Conservation (phyloP, 371 early-diverging fungal species). For the Mucor lusitanicus region DNA sequence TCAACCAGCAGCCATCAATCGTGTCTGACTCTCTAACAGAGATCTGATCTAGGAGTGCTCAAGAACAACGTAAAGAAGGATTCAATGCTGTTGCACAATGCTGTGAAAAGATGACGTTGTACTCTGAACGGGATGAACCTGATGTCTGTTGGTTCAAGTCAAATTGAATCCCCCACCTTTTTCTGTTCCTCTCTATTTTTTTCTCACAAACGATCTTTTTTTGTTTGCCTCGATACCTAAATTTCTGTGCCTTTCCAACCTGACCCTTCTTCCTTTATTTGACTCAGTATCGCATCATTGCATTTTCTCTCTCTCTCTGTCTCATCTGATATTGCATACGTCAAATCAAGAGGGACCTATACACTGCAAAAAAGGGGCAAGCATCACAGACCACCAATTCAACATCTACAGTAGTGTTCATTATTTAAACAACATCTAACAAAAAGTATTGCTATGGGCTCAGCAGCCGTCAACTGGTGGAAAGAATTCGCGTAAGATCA, state of each 20-base stretch:
- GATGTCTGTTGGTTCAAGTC: background rate
- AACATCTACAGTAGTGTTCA: background rate
- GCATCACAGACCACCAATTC: background rate
- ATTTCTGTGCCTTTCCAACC: background rate
- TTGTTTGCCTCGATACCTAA: background rate
- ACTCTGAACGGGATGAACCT: background rate
- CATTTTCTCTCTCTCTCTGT: background rate
- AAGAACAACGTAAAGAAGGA: background rate
- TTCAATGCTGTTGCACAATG: background rate
- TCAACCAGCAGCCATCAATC: too few relatives aligned
- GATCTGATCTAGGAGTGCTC: background rate
- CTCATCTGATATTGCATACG: background rate
- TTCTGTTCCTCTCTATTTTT: background rate
- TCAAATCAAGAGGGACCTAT: background rate
- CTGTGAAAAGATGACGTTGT: background rate
- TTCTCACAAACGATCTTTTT: background rate
- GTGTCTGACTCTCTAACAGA: too few relatives aligned
- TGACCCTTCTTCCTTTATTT: background rate
- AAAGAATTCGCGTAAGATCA: constrained; percentile 29
- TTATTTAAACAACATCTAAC: background rate
- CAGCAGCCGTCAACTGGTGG: constrained; percentile 24
- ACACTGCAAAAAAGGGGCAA: background rate
- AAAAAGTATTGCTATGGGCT: background rate
- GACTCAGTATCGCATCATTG: background rate
- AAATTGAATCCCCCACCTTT: background rate